Evolutionary conservation across 169 alveolate species (phyloP).

Genomic region (Amoebophrya sp.): DNA sequence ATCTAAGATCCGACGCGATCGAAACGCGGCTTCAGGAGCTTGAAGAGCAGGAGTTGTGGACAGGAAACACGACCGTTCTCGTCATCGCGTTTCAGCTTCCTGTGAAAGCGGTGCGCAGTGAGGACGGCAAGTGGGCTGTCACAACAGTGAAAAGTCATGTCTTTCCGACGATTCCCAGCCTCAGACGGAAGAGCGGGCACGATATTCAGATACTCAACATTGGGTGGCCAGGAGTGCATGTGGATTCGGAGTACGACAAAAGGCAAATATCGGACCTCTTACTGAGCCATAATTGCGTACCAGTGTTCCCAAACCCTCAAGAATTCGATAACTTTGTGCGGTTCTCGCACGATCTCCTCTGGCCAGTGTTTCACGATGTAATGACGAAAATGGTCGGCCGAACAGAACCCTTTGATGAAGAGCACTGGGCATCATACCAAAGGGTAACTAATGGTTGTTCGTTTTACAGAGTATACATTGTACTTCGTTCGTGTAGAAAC

Average conservation of each 20-base stretch:
- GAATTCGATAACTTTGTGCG: neutral
- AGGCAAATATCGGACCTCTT: neutral
- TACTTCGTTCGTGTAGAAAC: too few species aligned
- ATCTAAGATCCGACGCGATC: too few species aligned
- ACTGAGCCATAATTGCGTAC: neutral
- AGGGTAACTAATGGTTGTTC: too few species aligned
- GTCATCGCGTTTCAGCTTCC: neutral
- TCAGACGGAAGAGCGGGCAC: neutral
- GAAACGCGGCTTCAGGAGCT: neutral
- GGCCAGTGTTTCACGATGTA: neutral
- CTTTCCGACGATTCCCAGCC: neutral
- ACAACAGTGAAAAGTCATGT: neutral
- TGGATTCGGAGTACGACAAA: constrained; percentile 9
- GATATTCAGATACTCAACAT: neutral
- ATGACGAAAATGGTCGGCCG: neutral
- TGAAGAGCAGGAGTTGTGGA: neutral
- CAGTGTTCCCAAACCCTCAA: neutral
- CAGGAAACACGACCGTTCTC: neutral
- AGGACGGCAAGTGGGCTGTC: neutral
- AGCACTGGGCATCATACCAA: constrained; percentile 38
- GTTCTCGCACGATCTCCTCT: neutral
- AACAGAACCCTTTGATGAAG: neutral
- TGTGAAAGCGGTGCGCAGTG: neutral
- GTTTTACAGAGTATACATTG: too few species aligned
- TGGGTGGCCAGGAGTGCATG: constrained; percentile 11